Conservation (phyloP, 306 rosid species). For the Lathyrus oleraceus region DNA sequence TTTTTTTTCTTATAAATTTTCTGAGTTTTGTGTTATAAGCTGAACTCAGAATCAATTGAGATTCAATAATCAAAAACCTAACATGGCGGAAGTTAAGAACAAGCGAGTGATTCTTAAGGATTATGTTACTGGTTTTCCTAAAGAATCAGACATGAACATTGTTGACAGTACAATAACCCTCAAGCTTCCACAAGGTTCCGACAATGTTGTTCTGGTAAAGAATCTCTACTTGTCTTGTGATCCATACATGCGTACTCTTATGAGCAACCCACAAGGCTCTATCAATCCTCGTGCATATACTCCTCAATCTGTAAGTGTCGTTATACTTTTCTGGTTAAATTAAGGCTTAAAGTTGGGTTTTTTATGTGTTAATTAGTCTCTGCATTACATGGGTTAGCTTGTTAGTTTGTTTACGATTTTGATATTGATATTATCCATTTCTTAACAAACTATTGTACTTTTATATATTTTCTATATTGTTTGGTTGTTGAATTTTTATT, state of each 20-base stretch:
- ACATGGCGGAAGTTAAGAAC: constrained; percentile 41
- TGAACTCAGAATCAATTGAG: background rate
- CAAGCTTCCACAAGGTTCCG: constrained; percentile 35
- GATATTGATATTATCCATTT: background rate
- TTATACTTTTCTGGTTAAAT: background rate
- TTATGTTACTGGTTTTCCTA: constrained; percentile 32
- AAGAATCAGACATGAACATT: constrained; percentile 38
- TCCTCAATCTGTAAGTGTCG: constrained; percentile 32
- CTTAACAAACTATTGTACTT: background rate
- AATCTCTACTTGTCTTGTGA: constrained; percentile 58
- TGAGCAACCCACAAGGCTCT: background rate
- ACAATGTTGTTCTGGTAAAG: constrained; percentile 43
- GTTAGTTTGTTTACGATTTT: background rate
- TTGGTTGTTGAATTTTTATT: background rate
- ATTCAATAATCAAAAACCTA: background rate
- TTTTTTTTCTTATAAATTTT: no score
- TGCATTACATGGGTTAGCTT: background rate
- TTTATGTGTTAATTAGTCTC: background rate
- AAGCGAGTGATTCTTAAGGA: constrained; percentile 37
- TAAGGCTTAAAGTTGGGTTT: background rate
- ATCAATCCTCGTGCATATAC: background rate
- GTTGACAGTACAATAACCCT: constrained; percentile 13
- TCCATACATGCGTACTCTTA: constrained; percentile 20
- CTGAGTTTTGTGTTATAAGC: no score
- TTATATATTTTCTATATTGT: background rate